Evolutionary conservation across 23 red algal genomes (phyloP).

Genomic region (Cyanidium caldarium): DNA sequence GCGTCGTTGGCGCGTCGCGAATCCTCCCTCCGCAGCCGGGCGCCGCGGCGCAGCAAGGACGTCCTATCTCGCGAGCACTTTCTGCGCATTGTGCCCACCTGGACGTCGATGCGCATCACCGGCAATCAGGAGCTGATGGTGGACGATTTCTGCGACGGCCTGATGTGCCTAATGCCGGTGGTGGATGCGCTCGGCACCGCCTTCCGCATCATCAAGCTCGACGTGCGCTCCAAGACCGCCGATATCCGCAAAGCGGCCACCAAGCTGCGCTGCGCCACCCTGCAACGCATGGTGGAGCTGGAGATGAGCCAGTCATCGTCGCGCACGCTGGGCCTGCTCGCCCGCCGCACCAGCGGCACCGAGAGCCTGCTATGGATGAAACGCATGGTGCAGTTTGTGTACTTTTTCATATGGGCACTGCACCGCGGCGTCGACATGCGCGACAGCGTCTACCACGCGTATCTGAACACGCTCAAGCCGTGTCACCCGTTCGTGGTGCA

Average conservation of each 20-base stretch:
- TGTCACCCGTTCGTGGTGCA: neutral
- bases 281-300: neutral
- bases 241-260: neutral
- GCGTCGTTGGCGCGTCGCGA: no score
- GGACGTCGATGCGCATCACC: neutral
- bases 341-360: neutral
- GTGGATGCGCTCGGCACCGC: neutral
- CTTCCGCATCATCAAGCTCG: constrained; percentile 1
- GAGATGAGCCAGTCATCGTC: neutral
- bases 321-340: no score
- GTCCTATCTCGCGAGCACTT: no score
- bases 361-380: neutral
- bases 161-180: neutral
- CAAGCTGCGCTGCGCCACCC: neutral
- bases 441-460: neutral
- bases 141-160: constrained; percentile 3
- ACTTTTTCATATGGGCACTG: neutral
- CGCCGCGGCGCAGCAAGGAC: no score
- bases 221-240: neutral
- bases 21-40: no score
- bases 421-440: neutral
- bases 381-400: constrained; percentile 2
- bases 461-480: neutral
- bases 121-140: neutral
- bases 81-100: neutral